phyloP scores from a whole-genome alignment of 768 basidiomycete species.

The Pleurotus tuoliensis region DNA sequence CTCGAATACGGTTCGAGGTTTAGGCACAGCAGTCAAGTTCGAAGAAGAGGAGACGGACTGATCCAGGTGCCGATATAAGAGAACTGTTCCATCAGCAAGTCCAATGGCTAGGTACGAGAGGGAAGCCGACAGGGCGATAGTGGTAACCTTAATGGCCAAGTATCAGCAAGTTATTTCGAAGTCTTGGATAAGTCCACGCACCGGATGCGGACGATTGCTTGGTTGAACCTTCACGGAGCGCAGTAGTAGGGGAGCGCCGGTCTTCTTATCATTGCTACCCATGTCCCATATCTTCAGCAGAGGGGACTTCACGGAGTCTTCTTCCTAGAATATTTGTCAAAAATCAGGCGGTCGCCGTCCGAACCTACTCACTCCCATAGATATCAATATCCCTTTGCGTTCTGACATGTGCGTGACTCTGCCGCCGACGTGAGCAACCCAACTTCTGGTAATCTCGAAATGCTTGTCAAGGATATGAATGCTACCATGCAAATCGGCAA shows the following conservation, averaged over 20 bases:
- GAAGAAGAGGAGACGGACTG: conserved; percentile 72
- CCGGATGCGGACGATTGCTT: conserved; percentile 75
- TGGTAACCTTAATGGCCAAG: conserved; percentile 52
- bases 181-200: conserved; percentile 23
- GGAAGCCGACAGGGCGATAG: conserved; percentile 71
- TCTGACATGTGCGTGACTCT: conserved; percentile 87
- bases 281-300: conserved; percentile 90
- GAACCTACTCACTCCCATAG: conserved; percentile 68
- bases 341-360: conserved; percentile 1
- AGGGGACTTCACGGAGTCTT: conserved; percentile 61
- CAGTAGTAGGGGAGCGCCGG: conserved; percentile 56
- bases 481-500: conserved; percentile 85
- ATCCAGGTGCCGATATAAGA: conserved; percentile 87
- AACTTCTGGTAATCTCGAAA: conserved; percentile 67
- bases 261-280: conserved; percentile 62
- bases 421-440: conserved; percentile 78
- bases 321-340: conserved; percentile 52
- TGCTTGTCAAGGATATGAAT: conserved; percentile 72
- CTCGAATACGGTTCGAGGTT: conserved; percentile 81
- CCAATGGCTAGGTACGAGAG: conserved; percentile 88
- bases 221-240: conserved; percentile 77
- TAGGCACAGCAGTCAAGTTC: conserved; percentile 75
- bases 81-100: conserved; percentile 90
- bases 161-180: background rate
- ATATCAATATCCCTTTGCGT: conserved; percentile 75